phyloP scores from a whole-genome alignment of 768 basidiomycete genomes.

The Pleurotus citrinopileatus region DNA sequence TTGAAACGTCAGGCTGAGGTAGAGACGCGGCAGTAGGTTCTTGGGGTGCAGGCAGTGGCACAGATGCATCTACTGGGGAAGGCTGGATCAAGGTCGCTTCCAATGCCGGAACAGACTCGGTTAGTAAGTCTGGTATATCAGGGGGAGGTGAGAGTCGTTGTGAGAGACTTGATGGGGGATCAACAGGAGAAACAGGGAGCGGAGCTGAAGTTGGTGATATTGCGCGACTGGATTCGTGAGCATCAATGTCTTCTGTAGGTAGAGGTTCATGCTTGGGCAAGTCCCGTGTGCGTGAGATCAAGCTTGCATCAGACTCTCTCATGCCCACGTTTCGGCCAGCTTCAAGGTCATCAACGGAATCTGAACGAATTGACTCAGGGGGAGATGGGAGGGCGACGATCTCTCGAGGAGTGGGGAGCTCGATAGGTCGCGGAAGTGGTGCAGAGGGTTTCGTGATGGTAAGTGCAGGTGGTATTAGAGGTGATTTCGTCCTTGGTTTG shows the following conservation, averaged over 20 bases:
- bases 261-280: slow-evolving; percentile 20
- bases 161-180: slow-evolving; percentile 12
- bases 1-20: neutral
- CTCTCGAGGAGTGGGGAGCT: slow-evolving; percentile 63
- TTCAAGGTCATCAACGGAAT: slow-evolving; percentile 48
- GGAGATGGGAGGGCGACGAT: slow-evolving; percentile 45
- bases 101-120: slow-evolving; percentile 36
- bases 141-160: slow-evolving; percentile 18
- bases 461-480: slow-evolving; percentile 44
- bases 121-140: slow-evolving; percentile 48
- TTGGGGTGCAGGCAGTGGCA: slow-evolving; percentile 6
- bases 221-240: neutral
- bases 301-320: slow-evolving; percentile 27
- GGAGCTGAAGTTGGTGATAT: slow-evolving; percentile 12
- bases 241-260: slow-evolving; percentile 5
- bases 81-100: slow-evolving; percentile 35
- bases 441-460: slow-evolving; percentile 69
- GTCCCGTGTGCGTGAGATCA: slow-evolving; percentile 17
- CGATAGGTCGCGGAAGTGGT: slow-evolving; percentile 54
- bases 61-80: slow-evolving; percentile 10
- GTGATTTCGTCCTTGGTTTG: slow-evolving; percentile 15
- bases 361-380: slow-evolving; percentile 41
- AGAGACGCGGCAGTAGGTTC: neutral
- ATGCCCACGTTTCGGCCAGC: slow-evolving; percentile 40
- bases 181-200: slow-evolving; percentile 11